Conservation (phyloP, 495 filamentous ascomycete species). For the Aspergillus panamensis region DNA sequence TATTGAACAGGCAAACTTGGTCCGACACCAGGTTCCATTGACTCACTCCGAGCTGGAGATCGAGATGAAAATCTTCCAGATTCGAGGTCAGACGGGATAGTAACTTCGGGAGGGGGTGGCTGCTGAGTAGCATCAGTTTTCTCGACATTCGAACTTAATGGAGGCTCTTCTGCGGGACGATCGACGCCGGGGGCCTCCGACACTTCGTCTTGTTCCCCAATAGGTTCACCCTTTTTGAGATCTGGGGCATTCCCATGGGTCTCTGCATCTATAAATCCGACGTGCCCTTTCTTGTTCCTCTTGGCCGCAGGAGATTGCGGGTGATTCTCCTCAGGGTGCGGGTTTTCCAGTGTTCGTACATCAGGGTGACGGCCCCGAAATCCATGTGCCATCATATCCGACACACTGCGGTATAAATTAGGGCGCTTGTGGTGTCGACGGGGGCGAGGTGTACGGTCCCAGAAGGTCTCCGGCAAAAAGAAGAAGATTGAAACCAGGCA, state of each 20-base stretch:
- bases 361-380: slow-evolving; percentile 36
- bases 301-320: slow-evolving; percentile 14
- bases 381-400: slow-evolving; percentile 37
- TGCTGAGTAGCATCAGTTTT: slow-evolving; percentile 14
- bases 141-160: slow-evolving; percentile 15
- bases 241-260: not conserved
- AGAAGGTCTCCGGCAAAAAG: slow-evolving; percentile 94
- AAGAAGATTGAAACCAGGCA: slow-evolving; percentile 75
- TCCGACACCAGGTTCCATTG: slow-evolving; percentile 25
- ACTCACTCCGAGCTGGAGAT: slow-evolving; percentile 36
- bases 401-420: slow-evolving; percentile 35
- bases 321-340: slow-evolving; percentile 17
- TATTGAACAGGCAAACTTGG: slow-evolving; percentile 42
- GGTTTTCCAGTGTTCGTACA: slow-evolving; percentile 16
- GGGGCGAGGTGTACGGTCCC: slow-evolving; percentile 79
- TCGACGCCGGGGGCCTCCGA: slow-evolving; percentile 6
- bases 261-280: slow-evolving; percentile 53
- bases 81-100: slow-evolving; percentile 26
- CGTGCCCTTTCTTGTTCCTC: slow-evolving; percentile 40
- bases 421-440: slow-evolving; percentile 42
- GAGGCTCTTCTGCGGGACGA: not conserved
- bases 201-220: slow-evolving; percentile 4
- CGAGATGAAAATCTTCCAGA: slow-evolving; percentile 14
- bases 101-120: slow-evolving; percentile 9
- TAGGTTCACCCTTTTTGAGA: slow-evolving; percentile 16